These are phyloP conservation scores for Linnemannia hyalina DNA, from an alignment of 192 early-diverging fungal species.

Conservation along the genomic window DNA sequence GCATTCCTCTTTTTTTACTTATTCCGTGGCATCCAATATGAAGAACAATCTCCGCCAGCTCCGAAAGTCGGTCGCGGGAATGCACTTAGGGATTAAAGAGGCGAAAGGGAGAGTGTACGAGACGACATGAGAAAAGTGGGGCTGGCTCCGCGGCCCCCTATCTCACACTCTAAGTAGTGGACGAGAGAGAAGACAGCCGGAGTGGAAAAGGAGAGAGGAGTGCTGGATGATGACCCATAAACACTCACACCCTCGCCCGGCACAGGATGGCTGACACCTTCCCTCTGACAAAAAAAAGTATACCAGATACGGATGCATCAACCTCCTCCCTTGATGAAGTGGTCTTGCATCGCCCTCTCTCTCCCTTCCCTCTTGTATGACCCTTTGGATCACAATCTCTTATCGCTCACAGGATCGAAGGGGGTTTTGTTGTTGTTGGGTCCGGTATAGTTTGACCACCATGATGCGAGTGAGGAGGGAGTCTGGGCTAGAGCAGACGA, in stretches of 20 bases:
- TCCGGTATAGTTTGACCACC: not conserved
- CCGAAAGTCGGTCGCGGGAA: not conserved
- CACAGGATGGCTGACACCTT: not conserved
- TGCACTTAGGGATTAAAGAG: not conserved
- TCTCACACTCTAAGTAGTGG: not conserved
- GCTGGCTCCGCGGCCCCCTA: too few species aligned
- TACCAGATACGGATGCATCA: not conserved
- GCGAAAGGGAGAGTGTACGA: not conserved
- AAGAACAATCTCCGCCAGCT: constrained; percentile 4
- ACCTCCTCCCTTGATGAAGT: not conserved
- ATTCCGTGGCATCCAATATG: not conserved
- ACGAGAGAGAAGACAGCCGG: not conserved
- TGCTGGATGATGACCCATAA: not conserved
- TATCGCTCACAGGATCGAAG: not conserved
- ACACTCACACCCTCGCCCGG: not conserved
- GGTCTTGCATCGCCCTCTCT: not conserved
- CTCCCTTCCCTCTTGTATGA: not conserved
- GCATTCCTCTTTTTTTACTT: not conserved
- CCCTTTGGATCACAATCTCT: constrained; percentile 1
- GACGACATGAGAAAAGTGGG: not conserved
- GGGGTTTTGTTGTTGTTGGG: not conserved
- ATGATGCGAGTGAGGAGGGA: not conserved
- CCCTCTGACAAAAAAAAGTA: not conserved
- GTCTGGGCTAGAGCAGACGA: not conserved
- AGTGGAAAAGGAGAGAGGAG: not conserved